phyloP scores from a whole-genome alignment of 139 green algal genomes.

The Pseudopediastrum boryanum region DNA sequence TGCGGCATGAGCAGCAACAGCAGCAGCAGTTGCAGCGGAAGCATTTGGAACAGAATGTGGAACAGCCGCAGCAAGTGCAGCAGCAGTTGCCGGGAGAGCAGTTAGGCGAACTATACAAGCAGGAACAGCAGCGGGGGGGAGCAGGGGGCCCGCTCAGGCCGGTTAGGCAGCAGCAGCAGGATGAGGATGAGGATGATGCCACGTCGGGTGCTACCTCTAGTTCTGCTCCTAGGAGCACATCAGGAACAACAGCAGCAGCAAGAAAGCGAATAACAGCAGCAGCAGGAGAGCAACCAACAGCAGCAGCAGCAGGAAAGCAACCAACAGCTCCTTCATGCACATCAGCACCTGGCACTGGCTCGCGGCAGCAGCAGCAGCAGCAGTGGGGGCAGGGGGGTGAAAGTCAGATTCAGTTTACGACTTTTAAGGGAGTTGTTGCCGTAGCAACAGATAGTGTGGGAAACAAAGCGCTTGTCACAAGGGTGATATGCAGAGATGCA shows the following conservation, averaged over 20 bases:
- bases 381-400: too few species aligned
- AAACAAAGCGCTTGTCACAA: too few species aligned
- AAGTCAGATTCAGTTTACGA: too few species aligned
- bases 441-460: too few species aligned
- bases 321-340: too few species aligned
- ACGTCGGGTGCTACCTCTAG: neutral
- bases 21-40: neutral
- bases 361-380: neutral
- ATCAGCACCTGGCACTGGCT: too few species aligned
- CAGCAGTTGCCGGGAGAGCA: neutral
- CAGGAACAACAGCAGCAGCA: slow-evolving; percentile 15
- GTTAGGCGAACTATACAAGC: neutral
- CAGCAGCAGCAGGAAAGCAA: too few species aligned
- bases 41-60: neutral
- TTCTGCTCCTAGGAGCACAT: too few species aligned
- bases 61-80: neutral
- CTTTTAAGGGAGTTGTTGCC: too few species aligned
- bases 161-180: neutral
- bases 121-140: neutral
- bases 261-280: neutral
- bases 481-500: too few species aligned
- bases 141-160: neutral
- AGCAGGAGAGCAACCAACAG: too few species aligned
- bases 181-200: neutral
- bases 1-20: neutral